Percentiles rank a stretch among this genome's conserved stretches.
These are phyloP conservation scores for Trichosporon ovoides DNA, from an alignment of 1,284 basidiomycete genomes.

Conservation along the genomic window DNA sequence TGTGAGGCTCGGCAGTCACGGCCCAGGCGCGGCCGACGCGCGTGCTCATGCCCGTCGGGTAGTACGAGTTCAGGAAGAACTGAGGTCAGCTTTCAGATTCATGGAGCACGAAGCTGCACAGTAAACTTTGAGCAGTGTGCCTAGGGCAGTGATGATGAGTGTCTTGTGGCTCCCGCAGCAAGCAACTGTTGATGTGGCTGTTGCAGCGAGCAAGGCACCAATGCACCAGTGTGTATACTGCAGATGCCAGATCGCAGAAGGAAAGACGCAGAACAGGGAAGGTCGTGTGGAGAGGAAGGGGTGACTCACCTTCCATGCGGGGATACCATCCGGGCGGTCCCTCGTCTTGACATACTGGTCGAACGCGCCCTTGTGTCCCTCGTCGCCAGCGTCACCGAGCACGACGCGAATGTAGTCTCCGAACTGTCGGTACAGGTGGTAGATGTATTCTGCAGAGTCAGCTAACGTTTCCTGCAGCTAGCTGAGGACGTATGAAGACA, in stretches of 20 bases:
- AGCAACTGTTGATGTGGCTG: too few relatives aligned
- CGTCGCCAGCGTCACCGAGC: constrained; percentile 12
- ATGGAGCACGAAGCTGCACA: too few relatives aligned
- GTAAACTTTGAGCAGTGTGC: too few relatives aligned
- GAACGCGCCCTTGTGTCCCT: constrained; percentile 9
- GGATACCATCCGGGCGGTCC: constrained; percentile 19
- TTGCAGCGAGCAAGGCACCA: too few relatives aligned
- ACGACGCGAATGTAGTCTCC: constrained; percentile 23
- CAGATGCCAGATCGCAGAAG: too few relatives aligned
- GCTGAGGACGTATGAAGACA: too few relatives aligned
- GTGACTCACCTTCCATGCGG: constrained; percentile 29
- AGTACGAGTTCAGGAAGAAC: constrained; percentile 27
- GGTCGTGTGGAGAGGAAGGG: neutral
- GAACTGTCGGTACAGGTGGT: constrained; percentile 27
- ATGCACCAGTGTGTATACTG: too few relatives aligned
- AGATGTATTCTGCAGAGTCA: constrained; percentile 23
- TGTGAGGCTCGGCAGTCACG: constrained; percentile 10
- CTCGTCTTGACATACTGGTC: constrained; percentile 15
- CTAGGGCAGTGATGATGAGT: too few relatives aligned
- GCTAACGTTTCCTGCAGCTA: neutral
- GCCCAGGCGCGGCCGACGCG: constrained; percentile 24
- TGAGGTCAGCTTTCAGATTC: too few relatives aligned
- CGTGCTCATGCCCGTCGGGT: constrained; percentile 15
- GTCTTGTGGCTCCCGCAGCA: too few relatives aligned
- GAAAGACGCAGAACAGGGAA: too few relatives aligned